Evolutionary conservation across 768 basidiomycete genomes (phyloP), one percentile per base, ranked within the genome.

Genomic region (Calocybe cyanea): DNA sequence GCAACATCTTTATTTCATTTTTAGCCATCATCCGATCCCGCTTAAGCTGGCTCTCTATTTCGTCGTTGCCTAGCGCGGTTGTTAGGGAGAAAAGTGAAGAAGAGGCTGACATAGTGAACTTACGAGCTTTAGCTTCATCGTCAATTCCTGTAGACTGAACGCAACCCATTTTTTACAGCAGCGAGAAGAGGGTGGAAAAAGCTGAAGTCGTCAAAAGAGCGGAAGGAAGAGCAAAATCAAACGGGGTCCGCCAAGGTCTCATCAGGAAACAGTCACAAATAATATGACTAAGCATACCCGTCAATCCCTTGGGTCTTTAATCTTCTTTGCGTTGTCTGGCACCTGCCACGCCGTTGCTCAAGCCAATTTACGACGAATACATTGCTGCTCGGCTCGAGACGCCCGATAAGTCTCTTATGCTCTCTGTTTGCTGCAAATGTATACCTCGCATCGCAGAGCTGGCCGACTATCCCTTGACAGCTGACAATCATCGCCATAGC

Each of bases 1-100:
- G 64, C 51, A 97, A 63, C 93, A 97, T 95, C 73, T 97, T 94
- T 61, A 94, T 92, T 65, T 93, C 92, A 57, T 92, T 93, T 75
- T 90, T 91, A 34, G 85, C 84, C 77, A 85, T 82, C 73, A 88
- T 79, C 35, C 86, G 71, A 70, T 95, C 92, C 57, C 83, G 75
- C 75, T 87, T 91, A 55, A 95, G 80, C 67, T 95, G 92, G 67
- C 70, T 85, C 73, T 95, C 92, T 54, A 95, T 95, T 73, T 88
- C 90, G 59, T 93, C 91, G 60, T 92, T 92, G 62, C 90, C 89
- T 91, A 50, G 8, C 19, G 18, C 13, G 17, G 37, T 35, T 9
- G 47, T 45, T 35, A 40, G 30, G 21, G 32, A 43, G 25, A 33
- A n/a, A 19, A 17, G 13, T 30, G 17, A 43, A 48, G 24, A 34